Evolutionary conservation across 1,284 basidiomycete species (phyloP).

Genomic region (Rhodofomes roseus): DNA sequence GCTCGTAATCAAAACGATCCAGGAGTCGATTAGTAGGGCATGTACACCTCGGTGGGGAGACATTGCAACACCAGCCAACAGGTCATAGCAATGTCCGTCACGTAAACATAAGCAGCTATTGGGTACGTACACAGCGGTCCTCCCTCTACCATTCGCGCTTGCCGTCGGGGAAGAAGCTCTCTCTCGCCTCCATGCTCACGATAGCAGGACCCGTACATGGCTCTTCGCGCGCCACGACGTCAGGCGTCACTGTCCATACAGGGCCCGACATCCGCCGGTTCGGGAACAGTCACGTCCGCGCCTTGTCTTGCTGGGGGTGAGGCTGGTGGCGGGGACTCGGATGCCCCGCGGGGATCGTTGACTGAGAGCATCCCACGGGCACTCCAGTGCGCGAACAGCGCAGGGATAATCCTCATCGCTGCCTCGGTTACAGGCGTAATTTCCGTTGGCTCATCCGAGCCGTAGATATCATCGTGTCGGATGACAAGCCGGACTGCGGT

Average conservation of each 20-base stretch:
- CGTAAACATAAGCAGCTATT: neutral
- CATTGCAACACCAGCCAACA: too few relatives aligned
- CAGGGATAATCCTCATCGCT: neutral
- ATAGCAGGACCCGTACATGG: too few relatives aligned
- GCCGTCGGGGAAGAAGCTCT: conserved; percentile 56
- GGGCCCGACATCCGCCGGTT: too few relatives aligned
- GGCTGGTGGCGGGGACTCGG: too few relatives aligned
- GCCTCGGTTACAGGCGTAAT: neutral
- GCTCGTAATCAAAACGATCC: too few relatives aligned
- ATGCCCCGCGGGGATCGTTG: too few relatives aligned
- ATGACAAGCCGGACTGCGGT: neutral
- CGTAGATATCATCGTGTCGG: neutral
- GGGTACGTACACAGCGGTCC: neutral
- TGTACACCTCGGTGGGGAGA: too few relatives aligned
- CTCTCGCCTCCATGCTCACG: conserved; percentile 54
- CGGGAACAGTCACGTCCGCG: too few relatives aligned
- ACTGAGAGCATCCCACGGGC: neutral
- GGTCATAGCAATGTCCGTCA: neutral
- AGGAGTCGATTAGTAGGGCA: too few relatives aligned
- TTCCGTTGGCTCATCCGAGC: too few relatives aligned
- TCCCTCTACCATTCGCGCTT: conserved; percentile 28
- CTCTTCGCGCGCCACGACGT: neutral
- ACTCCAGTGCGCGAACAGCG: neutral
- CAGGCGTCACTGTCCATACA: neutral
- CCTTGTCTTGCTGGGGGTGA: neutral